Base-by-base conservation (phyloP, 2,329 filamentous ascomycete species). In the Phyllachora maydis region DNA sequence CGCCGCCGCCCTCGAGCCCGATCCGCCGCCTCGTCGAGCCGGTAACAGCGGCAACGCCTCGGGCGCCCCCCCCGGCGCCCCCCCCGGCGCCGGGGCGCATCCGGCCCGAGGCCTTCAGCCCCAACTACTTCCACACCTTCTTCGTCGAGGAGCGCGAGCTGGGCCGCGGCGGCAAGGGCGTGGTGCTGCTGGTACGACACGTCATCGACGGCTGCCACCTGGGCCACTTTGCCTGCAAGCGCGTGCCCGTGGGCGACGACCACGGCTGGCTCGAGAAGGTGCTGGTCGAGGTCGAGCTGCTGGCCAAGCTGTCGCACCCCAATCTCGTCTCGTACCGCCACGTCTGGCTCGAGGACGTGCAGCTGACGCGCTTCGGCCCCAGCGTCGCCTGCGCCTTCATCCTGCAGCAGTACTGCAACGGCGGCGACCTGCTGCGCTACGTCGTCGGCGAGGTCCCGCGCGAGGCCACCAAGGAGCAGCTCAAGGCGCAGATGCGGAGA, bases 291-390 rank as follows among this genome's bases (percentile, higher is more conserved):
- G 90, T 98, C 3, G 82, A 92, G 47, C 57, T 95, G 13, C 62
- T 98, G 13, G 82, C 91, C 36, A 77, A 79, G 36, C 64, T 98
- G 4, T 88, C 81, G 0, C 88, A 98, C 41, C 78, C 83, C 27
- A 98, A 98, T 32, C 58, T 98, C 6, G 88, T 98, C 1, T 91
- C 83, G 0, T 98, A 98, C 44, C 74, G 85, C 5, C 88, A 95
- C 48, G 88, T 92, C 16, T 98, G 88, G 88, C 60, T 98, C 10
- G 85, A 98, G 45, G 76, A 93, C 43, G 72, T 75, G 25, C 67
- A 75, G 34, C 65, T 91, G 24, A 85, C 65, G 31, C 72, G 66
- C 2, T 98, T 98, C 43, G 77, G 82, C 0, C 88, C 90, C 1
- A 81, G 69, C 26, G 82, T 98, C 1, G 82, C 82, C 8, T 95